Conservation (phyloP, 768 basidiomycete species). For the Termitomyces sp. region DNA sequence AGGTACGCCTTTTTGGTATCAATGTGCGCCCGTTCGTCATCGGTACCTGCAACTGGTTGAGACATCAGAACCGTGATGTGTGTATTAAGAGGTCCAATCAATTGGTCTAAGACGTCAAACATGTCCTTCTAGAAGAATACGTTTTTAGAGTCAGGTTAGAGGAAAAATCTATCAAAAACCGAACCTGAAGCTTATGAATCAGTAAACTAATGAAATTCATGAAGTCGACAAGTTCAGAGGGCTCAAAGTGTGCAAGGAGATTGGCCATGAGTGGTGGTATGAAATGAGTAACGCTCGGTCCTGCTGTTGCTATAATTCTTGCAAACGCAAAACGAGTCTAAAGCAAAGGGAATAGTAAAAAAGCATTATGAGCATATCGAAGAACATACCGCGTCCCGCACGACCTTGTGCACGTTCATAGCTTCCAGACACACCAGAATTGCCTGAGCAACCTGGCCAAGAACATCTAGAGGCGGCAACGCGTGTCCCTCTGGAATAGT, state of each 20-base stretch:
- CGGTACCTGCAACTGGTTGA: conserved; percentile 82
- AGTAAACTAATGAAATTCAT: conserved; percentile 91
- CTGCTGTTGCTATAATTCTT: conserved; percentile 74
- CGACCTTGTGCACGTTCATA: conserved; percentile 80
- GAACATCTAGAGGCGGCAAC: conserved; percentile 69
- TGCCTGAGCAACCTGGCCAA: conserved; percentile 80
- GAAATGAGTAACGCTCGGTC: conserved; percentile 77
- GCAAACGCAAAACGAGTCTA: conserved; percentile 93
- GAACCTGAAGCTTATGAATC: conserved; percentile 86
- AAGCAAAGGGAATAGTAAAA: conserved; percentile 4
- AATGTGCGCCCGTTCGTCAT: conserved; percentile 71
- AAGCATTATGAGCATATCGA: background rate
- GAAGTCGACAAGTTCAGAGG: conserved; percentile 90
- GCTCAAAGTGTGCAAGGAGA: conserved; percentile 88
- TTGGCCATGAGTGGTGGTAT: conserved; percentile 88
- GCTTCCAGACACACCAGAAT: conserved; percentile 83
- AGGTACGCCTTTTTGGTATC: conserved; percentile 91
- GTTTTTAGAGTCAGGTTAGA: background rate
- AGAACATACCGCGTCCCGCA: conserved; percentile 83
- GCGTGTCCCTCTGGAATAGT: conserved; percentile 61
- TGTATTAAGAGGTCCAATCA: conserved; percentile 78
- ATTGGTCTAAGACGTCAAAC: conserved; percentile 83
- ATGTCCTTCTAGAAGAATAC: conserved; percentile 61
- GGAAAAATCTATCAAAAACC: conserved; percentile 4
- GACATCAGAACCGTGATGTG: conserved; percentile 77